Percentiles rank a stretch among this genome's conserved stretches.
Conservation (phyloP, 768 basidiomycete genomes). For the Lactifluus hygrophoroides region DNA sequence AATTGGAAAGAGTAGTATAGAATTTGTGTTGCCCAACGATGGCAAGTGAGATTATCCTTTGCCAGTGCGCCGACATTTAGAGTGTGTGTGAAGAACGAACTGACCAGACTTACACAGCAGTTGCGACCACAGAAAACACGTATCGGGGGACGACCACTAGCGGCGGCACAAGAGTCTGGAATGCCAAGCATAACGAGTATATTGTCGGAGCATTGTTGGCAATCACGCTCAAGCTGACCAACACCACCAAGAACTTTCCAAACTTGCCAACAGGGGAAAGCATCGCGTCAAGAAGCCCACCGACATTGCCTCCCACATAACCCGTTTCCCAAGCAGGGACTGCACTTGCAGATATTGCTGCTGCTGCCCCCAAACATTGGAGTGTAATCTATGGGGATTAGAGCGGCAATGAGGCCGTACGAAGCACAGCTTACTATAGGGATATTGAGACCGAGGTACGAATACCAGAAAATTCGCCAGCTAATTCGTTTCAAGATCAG, state of each 20-base stretch:
- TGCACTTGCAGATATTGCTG: constrained; percentile 45
- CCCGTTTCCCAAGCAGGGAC: constrained; percentile 49
- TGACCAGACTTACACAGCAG: constrained; percentile 45
- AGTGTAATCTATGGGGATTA: constrained; percentile 28
- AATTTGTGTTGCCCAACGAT: constrained; percentile 65
- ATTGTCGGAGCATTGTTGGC: constrained; percentile 78
- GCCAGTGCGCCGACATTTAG: background rate
- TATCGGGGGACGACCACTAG: constrained; percentile 56
- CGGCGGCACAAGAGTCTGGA: constrained; percentile 60
- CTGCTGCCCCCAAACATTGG: constrained; percentile 60
- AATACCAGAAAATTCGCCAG: constrained; percentile 52
- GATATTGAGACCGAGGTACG: constrained; percentile 55
- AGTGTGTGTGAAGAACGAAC: background rate
- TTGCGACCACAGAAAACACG: constrained; percentile 56
- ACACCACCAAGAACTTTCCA: constrained; percentile 61
- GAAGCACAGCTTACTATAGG: constrained; percentile 40
- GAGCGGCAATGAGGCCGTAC: constrained; percentile 1
- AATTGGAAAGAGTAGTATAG: constrained; percentile 52
- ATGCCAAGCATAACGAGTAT: constrained; percentile 69
- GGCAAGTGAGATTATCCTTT: constrained; percentile 55
- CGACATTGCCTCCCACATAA: constrained; percentile 46
- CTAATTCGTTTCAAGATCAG: constrained; percentile 26
- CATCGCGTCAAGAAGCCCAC: constrained; percentile 55
- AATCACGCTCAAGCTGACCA: constrained; percentile 68
- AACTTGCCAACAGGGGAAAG: constrained; percentile 54